Evolutionary conservation across 1,284 basidiomycete genomes (phyloP).

Genomic region (Ustilago esculenta): DNA sequence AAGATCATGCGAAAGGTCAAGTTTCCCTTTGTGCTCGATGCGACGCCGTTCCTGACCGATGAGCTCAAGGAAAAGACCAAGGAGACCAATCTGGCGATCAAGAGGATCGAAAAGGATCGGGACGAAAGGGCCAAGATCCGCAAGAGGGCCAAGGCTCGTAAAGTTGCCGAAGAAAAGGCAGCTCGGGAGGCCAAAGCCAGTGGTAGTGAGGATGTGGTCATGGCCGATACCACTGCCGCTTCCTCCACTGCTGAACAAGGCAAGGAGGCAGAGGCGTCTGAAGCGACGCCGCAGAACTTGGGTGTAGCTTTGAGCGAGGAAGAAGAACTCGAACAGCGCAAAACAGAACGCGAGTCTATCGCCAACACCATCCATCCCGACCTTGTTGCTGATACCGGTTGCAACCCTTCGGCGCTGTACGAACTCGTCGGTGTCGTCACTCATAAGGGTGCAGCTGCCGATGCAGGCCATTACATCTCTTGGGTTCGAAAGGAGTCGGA

Average conservation of each 20-base stretch:
- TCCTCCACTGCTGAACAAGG: not conserved
- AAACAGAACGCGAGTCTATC: constrained; percentile 46
- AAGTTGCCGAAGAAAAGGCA: constrained; percentile 58
- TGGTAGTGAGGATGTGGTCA: constrained; percentile 69
- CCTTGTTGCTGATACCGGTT: constrained; percentile 76
- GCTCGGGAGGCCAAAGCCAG: constrained; percentile 41
- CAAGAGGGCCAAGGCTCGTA: constrained; percentile 75
- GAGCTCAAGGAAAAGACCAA: constrained; percentile 78
- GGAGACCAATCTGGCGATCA: constrained; percentile 77
- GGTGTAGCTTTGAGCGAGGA: constrained; percentile 72
- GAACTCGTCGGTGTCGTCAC: constrained; percentile 92
- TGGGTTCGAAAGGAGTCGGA: constrained; percentile 72
- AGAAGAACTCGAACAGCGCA: constrained; percentile 72
- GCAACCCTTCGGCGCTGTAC: constrained; percentile 80
- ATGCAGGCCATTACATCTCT: constrained; percentile 91
- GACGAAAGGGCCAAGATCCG: constrained; percentile 83
- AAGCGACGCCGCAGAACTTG: constrained; percentile 9
- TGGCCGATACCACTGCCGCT: constrained; percentile 70
- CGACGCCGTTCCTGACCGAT: constrained; percentile 81
- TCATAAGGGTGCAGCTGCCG: constrained; percentile 94
- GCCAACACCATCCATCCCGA: constrained; percentile 73
- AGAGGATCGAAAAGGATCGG: constrained; percentile 83
- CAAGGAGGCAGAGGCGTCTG: not conserved
- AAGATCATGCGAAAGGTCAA: constrained; percentile 84
- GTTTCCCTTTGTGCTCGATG: constrained; percentile 87